Evolutionary conservation across 371 early-diverging fungal species (phyloP).

Genomic region (Actinomucor elegans): DNA sequence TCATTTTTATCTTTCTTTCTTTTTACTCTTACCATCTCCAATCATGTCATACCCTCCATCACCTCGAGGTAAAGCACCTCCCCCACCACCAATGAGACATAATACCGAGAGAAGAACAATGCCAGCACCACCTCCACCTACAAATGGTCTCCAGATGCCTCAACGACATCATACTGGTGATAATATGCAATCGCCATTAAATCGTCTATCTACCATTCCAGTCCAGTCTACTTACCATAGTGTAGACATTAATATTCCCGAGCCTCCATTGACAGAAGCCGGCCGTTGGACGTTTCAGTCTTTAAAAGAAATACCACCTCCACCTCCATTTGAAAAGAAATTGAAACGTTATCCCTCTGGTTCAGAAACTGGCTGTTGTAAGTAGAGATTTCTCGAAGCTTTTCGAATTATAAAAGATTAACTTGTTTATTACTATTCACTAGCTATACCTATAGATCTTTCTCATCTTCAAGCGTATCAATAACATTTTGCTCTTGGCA

Average conservation of each 20-base stretch:
- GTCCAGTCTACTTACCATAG: constrained; percentile 40
- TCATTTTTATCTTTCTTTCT: neutral
- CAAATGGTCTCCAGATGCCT: neutral
- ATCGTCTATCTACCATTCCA: constrained; percentile 39
- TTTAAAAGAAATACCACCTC: constrained; percentile 46
- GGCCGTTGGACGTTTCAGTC: constrained; percentile 55
- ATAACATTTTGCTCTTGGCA: neutral
- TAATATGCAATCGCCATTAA: constrained; percentile 24
- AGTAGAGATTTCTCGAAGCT: constrained; percentile 10
- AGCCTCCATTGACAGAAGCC: constrained; percentile 50
- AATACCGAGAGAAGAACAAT: constrained; percentile 25
- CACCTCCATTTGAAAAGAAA: constrained; percentile 47
- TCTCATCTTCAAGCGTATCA: constrained; percentile 34
- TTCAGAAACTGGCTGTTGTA: constrained; percentile 51
- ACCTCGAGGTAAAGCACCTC: constrained; percentile 18
- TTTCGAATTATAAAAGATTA: neutral
- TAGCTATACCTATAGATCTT: constrained; percentile 43
- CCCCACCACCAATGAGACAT: constrained; percentile 25
- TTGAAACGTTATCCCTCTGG: constrained; percentile 47
- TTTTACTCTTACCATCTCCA: neutral
- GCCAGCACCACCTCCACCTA: constrained; percentile 27
- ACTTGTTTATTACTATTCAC: too few species aligned
- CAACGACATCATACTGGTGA: neutral
- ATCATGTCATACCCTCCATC: constrained; percentile 14
- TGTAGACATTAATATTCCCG: constrained; percentile 40